Evolutionary conservation across 257 asterid species (phyloP).

Genomic region (Capsicum pubescens): DNA sequence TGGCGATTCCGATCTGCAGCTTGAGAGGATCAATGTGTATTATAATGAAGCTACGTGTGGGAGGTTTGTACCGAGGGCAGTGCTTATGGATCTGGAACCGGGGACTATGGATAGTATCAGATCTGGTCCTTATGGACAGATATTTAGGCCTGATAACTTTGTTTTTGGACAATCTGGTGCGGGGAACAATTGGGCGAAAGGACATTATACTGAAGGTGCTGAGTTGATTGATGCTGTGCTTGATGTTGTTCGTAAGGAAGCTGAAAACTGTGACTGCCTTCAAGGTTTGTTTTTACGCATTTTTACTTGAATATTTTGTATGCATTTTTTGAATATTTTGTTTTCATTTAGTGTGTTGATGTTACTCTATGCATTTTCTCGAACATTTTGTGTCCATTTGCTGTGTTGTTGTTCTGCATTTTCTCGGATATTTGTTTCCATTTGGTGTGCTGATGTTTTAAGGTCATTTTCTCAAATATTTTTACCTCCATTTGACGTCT

Average conservation of each 20-base stretch:
- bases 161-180: constrained; percentile 31
- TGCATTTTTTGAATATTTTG: not conserved
- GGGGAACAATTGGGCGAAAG: constrained; percentile 28
- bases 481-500: too few relatives aligned
- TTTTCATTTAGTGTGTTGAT: not conserved
- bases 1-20: constrained; percentile 13
- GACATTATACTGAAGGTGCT: constrained; percentile 25
- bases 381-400: too few relatives aligned
- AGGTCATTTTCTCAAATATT: too few relatives aligned
- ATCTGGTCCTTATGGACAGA: constrained; percentile 28
- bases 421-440: too few relatives aligned
- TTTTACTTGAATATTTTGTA: not conserved
- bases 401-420: too few relatives aligned
- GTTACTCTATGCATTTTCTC: too few relatives aligned
- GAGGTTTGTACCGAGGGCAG: constrained; percentile 21
- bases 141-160: constrained; percentile 24
- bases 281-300: constrained; percentile 14
- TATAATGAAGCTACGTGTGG: constrained; percentile 26
- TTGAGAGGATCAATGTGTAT: constrained; percentile 24
- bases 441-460: too few relatives aligned
- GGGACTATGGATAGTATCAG: constrained; percentile 24
- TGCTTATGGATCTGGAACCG: constrained; percentile 25
- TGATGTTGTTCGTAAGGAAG: constrained; percentile 23
- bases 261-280: constrained; percentile 24
- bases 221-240: constrained; percentile 23